Conservation (phyloP, 2,329 filamentous ascomycete species). For the Blastomyces gilchristii region DNA sequence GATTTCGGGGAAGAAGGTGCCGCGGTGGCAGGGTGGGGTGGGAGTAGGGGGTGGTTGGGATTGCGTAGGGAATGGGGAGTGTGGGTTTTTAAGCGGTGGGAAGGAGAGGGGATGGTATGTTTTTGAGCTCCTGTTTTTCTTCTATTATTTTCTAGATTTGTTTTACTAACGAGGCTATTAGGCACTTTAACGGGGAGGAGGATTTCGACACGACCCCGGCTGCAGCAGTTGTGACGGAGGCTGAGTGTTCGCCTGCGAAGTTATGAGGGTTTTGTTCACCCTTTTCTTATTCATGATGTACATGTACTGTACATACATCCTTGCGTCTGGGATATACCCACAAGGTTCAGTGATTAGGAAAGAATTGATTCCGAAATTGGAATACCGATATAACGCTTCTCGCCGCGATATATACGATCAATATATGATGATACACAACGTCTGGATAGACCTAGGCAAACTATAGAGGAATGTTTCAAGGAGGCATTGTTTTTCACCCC, state of each 20-base stretch:
- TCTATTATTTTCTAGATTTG: slow-evolving; percentile 9
- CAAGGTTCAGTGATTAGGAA: background rate
- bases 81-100: slow-evolving; percentile 66
- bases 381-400: background rate
- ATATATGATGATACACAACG: background rate
- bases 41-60: slow-evolving; percentile 70
- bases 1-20: slow-evolving; percentile 18
- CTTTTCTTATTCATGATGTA: background rate
- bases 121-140: slow-evolving; percentile 16
- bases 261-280: background rate
- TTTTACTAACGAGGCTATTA: slow-evolving; percentile 19
- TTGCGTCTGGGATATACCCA: background rate
- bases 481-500: background rate
- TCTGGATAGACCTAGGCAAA: background rate
- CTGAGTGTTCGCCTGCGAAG: background rate
- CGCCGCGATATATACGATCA: background rate
- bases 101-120: slow-evolving; percentile 80
- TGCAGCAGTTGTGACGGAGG: background rate
- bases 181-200: slow-evolving; percentile 40
- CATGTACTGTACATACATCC: background rate
- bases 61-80: slow-evolving; percentile 72
- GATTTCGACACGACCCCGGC: slow-evolving; percentile 29
- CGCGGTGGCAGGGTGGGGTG: slow-evolving; percentile 47
- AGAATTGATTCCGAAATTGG: background rate
- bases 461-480: background rate